phyloP scores from a whole-genome alignment of 352 stramenopile genomes.

The Globisporangium mamillatum region DNA sequence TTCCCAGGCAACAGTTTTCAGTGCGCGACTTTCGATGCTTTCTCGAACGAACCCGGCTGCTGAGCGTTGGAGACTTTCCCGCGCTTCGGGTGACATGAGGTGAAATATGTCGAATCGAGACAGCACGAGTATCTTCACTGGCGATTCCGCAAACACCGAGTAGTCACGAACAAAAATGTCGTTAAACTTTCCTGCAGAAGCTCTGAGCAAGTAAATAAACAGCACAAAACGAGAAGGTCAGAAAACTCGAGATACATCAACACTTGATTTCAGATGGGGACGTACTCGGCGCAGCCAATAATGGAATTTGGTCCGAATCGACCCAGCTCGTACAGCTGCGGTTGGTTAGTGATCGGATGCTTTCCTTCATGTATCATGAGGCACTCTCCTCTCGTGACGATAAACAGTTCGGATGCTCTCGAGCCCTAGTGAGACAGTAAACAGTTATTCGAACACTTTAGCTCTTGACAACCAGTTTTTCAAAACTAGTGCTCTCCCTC shows the following conservation, averaged over 20 bases:
- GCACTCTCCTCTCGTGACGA: constrained; percentile 75
- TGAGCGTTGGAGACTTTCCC: constrained; percentile 64
- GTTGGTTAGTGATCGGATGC: constrained; percentile 59
- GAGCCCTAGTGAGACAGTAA: constrained; percentile 38
- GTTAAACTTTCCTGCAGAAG: constrained; percentile 77
- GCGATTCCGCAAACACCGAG: constrained; percentile 71
- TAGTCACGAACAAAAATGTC: constrained; percentile 77
- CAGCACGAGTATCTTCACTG: constrained; percentile 76
- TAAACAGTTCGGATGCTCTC: constrained; percentile 64
- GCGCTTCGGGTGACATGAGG: constrained; percentile 66
- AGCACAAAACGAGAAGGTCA: background rate
- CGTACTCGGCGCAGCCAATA: constrained; percentile 80
- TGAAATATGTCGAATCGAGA: constrained; percentile 86
- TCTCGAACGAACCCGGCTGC: constrained; percentile 54
- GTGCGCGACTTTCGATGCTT: constrained; percentile 61
- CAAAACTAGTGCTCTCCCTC: background rate
- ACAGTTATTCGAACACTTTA: background rate
- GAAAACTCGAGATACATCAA: background rate
- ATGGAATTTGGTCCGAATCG: constrained; percentile 75
- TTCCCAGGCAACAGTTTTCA: constrained; percentile 81
- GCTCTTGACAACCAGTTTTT: background rate
- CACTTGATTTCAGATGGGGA: background rate
- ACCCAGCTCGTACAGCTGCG: constrained; percentile 62
- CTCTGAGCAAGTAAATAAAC: constrained; percentile 25
- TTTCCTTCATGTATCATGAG: constrained; percentile 75